These are phyloP conservation scores for Emericellopsis cladophorae DNA, from an alignment of 2,329 filamentous ascomycete genomes.

Conservation along the genomic window DNA sequence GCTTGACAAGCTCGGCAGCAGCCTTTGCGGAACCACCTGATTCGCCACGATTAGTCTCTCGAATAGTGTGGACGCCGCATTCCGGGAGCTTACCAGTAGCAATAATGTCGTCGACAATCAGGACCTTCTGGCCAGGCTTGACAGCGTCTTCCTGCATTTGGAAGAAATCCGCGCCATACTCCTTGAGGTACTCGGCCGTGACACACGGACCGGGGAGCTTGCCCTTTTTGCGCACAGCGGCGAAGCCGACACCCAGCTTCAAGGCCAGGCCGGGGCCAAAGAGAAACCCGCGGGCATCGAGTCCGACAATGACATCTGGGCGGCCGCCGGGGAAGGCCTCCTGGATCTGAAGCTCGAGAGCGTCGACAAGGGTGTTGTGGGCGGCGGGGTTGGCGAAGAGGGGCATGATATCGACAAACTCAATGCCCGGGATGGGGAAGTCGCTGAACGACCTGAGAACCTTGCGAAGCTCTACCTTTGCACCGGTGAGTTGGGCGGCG, in stretches of 20 bases:
- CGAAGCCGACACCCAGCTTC: conserved; percentile 72
- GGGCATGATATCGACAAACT: conserved; percentile 97
- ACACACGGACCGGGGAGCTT: conserved; percentile 87
- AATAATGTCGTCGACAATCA: conserved; percentile 96
- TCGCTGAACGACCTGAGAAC: conserved; percentile 79
- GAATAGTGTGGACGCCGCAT: not conserved
- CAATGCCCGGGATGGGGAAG: conserved; percentile 83
- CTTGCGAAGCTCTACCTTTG: conserved; percentile 56
- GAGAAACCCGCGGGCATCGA: conserved; percentile 90
- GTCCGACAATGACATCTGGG: conserved; percentile 83
- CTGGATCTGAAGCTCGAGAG: conserved; percentile 72
- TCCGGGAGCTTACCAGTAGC: conserved; percentile 63
- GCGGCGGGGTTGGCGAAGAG: conserved; percentile 70
- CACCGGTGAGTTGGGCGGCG: conserved; percentile 53
- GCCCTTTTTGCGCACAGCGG: conserved; percentile 86
- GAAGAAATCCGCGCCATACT: conserved; percentile 91
- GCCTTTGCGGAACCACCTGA: conserved; percentile 83
- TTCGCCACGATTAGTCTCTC: no score
- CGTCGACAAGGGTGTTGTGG: conserved; percentile 67
- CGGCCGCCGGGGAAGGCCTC: conserved; percentile 46
- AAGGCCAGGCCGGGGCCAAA: conserved; percentile 86
- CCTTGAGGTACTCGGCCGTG: conserved; percentile 82
- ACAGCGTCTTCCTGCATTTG: conserved; percentile 88
- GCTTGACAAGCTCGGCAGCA: conserved; percentile 72
- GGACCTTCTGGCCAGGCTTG: conserved; percentile 73